Evolutionary conservation across 1,284 basidiomycete genomes (phyloP), one percentile per base, ranked within the genome.

Genomic region (Vanrija humicola): DNA sequence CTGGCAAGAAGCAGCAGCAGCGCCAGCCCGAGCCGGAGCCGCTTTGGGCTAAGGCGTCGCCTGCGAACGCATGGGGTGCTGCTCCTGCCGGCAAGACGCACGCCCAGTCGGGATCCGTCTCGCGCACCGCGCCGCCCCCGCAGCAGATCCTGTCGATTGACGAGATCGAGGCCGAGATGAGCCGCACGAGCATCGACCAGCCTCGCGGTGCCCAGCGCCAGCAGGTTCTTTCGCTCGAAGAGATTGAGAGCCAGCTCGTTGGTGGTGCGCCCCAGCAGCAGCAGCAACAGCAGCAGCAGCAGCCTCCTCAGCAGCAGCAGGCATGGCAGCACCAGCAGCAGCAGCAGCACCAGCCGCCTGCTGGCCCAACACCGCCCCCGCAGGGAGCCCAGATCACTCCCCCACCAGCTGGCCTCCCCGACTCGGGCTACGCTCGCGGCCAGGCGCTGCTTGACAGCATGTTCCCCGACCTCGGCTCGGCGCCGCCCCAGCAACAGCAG

Each of bases 121-220:
- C 83, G 64, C 72, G 66, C 25, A 63, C 64, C 64, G 69, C 60
- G 23, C 70, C 78, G 44, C 77, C 65, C 67, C 79, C 78, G 44
- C 77, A 73, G 2, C 83, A 84, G 38, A 82, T 84, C 29, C 84
- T 87, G 54, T 95, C 91, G 0, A 76, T 98, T 25, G 89, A 93
- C 63, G 92, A 98, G 73, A 90, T 98, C 59, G 95, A 98, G 73
- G 87, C 89, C 4, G 90, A 98, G 75, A 90, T 95, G 87, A 65
- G 76, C 15, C 61, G 63, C 4, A 62, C 70, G 19, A 53, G 62
- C 40, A 52, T 67, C 23, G 48, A 46, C 42, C 46, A 44, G 43
- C 56, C 16, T 43, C 63, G 45, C 52, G 53, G 25, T 25, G 54
- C 28, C 46, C 57, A 51, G 60, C 58, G 23, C 26, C 46, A 25